Conservation (phyloP, 352 stramenopile species). For the Phytophthora pinifolia region DNA sequence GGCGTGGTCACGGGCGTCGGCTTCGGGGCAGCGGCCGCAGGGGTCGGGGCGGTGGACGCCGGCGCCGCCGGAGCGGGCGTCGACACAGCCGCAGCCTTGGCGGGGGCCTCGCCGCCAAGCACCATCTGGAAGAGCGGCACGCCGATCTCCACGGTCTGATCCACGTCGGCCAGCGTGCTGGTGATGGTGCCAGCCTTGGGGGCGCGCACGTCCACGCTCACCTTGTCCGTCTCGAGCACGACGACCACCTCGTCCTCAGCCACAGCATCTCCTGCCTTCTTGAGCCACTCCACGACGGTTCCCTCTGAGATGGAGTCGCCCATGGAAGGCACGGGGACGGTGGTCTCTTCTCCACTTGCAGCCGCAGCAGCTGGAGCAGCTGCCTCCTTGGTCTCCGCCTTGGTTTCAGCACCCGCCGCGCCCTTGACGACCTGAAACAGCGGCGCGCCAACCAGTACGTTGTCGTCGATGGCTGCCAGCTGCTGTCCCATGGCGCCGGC, state of each 20-base stretch:
- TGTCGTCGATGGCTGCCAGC: conserved; percentile 92
- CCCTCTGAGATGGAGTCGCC: conserved; percentile 97
- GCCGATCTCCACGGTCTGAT: conserved; percentile 96
- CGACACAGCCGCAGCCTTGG: conserved; percentile 26
- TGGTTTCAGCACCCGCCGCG: conserved; percentile 34
- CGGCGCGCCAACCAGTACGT: conserved; percentile 92
- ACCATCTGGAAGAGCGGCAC: conserved; percentile 89
- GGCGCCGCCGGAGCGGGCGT: conserved; percentile 13
- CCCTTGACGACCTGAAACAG: conserved; percentile 94
- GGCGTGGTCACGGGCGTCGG: conserved; percentile 23
- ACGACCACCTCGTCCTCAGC: conserved; percentile 95
- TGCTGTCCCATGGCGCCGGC: conserved; percentile 90
- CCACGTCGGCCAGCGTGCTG: conserved; percentile 92
- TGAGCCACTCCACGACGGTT: conserved; percentile 95
- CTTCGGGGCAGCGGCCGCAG: conserved; percentile 16
- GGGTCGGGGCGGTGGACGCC: conserved; percentile 22
- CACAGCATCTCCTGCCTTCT: conserved; percentile 91
- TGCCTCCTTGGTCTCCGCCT: conserved; percentile 22
- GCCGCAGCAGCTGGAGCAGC: conserved; percentile 18
- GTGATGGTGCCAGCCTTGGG: conserved; percentile 87
- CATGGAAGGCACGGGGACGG: conserved; percentile 80
- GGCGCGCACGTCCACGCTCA: conserved; percentile 89
- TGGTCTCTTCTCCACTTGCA: conserved; percentile 34
- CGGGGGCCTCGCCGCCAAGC: conserved; percentile 54
- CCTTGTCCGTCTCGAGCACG: conserved; percentile 97